Base-by-base conservation (phyloP, 768 basidiomycete genomes). In the Russula abietina region DNA sequence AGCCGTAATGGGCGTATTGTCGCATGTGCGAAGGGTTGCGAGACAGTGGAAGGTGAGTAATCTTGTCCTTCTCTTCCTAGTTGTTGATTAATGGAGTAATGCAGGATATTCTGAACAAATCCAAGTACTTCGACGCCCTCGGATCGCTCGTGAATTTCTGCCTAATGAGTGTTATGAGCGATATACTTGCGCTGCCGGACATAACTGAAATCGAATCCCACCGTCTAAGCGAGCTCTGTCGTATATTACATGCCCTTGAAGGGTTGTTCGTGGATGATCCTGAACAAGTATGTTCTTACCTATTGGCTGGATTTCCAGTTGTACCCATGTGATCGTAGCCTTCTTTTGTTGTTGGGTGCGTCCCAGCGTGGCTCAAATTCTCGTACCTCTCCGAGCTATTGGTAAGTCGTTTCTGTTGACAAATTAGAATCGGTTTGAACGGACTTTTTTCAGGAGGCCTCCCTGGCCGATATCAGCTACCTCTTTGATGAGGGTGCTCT, bases 291-390 rank as follows among this genome's bases (percentile, higher is more conserved):
- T 66, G 80, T 60, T 38, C 41, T 59, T 36, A 43, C 33, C 16
- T 36, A 54, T 49, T 38, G 24, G 22, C 32, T 46, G 22, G 55
- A 38, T 32, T 19, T n/a, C 10, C 53, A 66, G 36, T 66, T 16
- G 48, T 49, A 19, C 54, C 9, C 39, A 64, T 26, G 10, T 19
- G 12, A 4, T 22, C 69, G 26, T 66, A 89, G 83, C 80, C 87
- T 22, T 88, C 91, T 0, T 85, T 89, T 53, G 85, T 92, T 8
- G 88, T 88, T 0, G 85, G 84, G 0, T 92, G 91, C 66, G 91
- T 95, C n/a, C 89, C 91, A 1, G 87, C 84, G 14, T 98, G 95
- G 95, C 79, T 97, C 68, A 96, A 96, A 73, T 96, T 91, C 73
- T 93, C 89, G 22, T 98, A 98, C 73, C 79, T 97, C 5, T 91